A percentile compares a stretch with the other conserved stretches of the same genome.
phyloP scores from a whole-genome alignment of 2,329 filamentous ascomycete genomes.

The Fusarium staphyleae region DNA sequence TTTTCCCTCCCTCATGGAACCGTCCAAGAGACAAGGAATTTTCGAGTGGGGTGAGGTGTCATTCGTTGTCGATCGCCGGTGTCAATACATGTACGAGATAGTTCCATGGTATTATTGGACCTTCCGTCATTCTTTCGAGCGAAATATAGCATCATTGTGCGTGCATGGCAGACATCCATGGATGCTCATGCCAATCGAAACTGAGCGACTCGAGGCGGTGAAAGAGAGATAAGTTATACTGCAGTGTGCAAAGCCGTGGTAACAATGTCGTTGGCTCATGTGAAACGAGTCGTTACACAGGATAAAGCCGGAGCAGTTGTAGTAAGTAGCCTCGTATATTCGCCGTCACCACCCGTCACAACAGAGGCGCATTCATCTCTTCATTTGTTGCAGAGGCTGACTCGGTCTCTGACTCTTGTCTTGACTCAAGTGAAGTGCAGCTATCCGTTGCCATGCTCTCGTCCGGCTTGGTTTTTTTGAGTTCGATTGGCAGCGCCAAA shows the following conservation, averaged over 20 bases:
- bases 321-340: constrained; percentile 31
- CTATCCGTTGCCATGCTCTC: constrained; percentile 12
- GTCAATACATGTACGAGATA: constrained; percentile 17
- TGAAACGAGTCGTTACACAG: constrained; percentile 13
- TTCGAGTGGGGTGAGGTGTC: constrained; percentile 22
- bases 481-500: neutral
- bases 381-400: constrained; percentile 17
- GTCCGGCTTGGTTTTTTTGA: constrained; percentile 4
- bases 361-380: constrained; percentile 15
- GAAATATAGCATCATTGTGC: constrained; percentile 15
- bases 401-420: constrained; percentile 18
- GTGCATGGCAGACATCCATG: constrained; percentile 2
- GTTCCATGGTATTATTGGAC: constrained; percentile 8
- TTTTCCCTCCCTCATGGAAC: constrained; percentile 18
- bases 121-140: constrained; percentile 19
- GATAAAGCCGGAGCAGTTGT: constrained; percentile 12
- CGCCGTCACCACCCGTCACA: constrained; percentile 29
- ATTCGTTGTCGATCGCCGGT: constrained; percentile 34
- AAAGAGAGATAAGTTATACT: constrained; percentile 2
- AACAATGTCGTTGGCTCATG: constrained; percentile 6
- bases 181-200: constrained; percentile 2
- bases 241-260: neutral
- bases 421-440: neutral
- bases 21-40: constrained; percentile 21
- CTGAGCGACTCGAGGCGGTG: neutral